Conservation (phyloP, 495 filamentous ascomycete species). For the Chlorociboria aeruginascens region DNA sequence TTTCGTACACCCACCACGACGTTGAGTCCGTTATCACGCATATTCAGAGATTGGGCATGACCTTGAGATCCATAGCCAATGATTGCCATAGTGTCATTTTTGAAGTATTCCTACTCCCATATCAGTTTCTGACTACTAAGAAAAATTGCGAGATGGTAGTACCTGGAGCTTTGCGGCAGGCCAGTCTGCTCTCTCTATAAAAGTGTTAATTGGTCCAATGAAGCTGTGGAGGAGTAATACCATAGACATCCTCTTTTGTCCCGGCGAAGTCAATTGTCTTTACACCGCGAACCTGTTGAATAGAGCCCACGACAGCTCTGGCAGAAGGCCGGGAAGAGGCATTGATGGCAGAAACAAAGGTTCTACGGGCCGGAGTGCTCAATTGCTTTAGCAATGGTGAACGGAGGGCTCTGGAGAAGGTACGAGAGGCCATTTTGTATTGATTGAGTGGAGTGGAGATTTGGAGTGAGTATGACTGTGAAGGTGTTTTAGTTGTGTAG, state of each 20-base stretch:
- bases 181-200: constrained; percentile 89
- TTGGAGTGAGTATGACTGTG: constrained; percentile 2
- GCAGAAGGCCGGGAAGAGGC: constrained; percentile 42
- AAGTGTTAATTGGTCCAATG: constrained; percentile 5
- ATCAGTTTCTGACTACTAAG: constrained; percentile 6
- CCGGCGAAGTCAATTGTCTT: constrained; percentile 96
- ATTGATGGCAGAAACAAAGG: constrained; percentile 56
- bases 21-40: constrained; percentile 97
- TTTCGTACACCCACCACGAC: constrained; percentile 98
- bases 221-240: constrained; percentile 28
- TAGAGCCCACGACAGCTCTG: constrained; percentile 35
- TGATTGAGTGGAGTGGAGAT: constrained; percentile 17
- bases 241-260: constrained; percentile 81
- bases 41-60: constrained; percentile 97
- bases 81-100: constrained; percentile 96
- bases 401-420: constrained; percentile 72
- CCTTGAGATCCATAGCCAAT: constrained; percentile 98
- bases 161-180: constrained; percentile 92
- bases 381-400: constrained; percentile 60
- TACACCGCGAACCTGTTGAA: constrained; percentile 61
- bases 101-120: constrained; percentile 77
- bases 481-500: background rate
- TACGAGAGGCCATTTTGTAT: constrained; percentile 66
- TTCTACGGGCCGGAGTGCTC: constrained; percentile 54
- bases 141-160: constrained; percentile 25